phyloP scores from a whole-genome alignment of 2,329 filamentous ascomycete genomes.

The Pyrenochaeta sp. region DNA sequence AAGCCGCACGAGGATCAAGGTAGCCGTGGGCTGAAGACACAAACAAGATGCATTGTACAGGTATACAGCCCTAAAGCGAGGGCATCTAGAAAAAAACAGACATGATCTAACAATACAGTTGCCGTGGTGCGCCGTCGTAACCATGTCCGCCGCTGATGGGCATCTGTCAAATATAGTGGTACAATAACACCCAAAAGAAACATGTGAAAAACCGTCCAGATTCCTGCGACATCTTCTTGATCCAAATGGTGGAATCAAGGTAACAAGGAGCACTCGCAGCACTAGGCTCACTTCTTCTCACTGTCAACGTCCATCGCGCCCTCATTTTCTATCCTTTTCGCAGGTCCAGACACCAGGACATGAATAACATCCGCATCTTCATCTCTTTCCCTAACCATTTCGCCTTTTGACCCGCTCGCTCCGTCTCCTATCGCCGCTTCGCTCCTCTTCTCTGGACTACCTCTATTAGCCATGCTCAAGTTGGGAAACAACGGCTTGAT shows the following conservation, averaged over 20 bases:
- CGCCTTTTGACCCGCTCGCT: not conserved
- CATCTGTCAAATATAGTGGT: not conserved
- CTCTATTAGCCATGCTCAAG: slow-evolving; percentile 26
- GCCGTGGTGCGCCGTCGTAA: not conserved
- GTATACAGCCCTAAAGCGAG: slow-evolving; percentile 5
- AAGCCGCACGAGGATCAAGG: not conserved
- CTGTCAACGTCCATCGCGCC: slow-evolving; percentile 12
- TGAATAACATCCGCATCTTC: slow-evolving; percentile 7
- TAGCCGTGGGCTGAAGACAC: too few relatives aligned
- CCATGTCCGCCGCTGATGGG: not conserved
- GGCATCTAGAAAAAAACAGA: slow-evolving; percentile 5
- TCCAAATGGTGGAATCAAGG: not conserved
- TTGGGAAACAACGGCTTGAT: slow-evolving; percentile 39
- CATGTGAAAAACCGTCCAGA: not conserved
- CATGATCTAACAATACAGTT: not conserved
- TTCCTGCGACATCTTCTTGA: not conserved
- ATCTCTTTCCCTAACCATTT: not conserved
- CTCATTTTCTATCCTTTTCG: not conserved
- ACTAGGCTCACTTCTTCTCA: slow-evolving; percentile 1
- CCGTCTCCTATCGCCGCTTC: not conserved
- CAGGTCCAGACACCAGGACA: not conserved
- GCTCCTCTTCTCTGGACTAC: slow-evolving; percentile 2
- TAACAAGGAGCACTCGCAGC: not conserved
- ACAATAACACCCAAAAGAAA: not conserved
- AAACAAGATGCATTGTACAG: not conserved